A percentile compares a stretch with the other conserved stretches of the same genome.
These are phyloP conservation scores for Bacterosira constricta DNA, from an alignment of 108 stramenopile species.

Conservation along the genomic window DNA sequence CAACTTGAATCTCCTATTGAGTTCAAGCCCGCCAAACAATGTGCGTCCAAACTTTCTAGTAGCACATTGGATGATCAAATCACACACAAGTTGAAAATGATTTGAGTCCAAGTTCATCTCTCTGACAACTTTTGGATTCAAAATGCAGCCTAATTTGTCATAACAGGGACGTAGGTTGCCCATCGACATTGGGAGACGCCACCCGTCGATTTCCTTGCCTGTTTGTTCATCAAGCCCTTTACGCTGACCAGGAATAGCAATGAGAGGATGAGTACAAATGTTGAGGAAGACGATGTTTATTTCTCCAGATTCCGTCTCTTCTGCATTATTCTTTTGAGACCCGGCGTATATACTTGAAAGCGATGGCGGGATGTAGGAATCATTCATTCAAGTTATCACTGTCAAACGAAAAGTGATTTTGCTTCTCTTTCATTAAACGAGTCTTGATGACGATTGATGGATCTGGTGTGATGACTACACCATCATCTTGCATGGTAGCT, in stretches of 20 bases:
- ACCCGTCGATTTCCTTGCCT: constrained; percentile 39
- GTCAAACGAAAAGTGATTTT: background rate
- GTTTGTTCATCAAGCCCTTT: constrained; percentile 32
- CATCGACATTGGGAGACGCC: constrained; percentile 49
- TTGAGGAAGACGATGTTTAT: constrained; percentile 43
- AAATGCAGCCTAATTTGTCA: constrained; percentile 26
- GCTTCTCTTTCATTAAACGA: constrained; percentile 9
- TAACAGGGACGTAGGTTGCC: constrained; percentile 41
- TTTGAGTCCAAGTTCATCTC: constrained; percentile 30
- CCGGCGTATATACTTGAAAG: background rate
- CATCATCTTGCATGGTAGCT: constrained; percentile 1
- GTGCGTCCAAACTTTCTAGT: constrained; percentile 34
- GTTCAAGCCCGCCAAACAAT: constrained; percentile 24
- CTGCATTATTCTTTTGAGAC: background rate
- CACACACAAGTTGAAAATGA: constrained; percentile 36
- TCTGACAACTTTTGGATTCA: constrained; percentile 24
- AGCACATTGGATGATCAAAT: constrained; percentile 39
- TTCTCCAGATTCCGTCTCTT: background rate
- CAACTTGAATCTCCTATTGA: constrained; percentile 41
- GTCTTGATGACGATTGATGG: constrained; percentile 50
- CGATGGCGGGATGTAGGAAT: background rate
- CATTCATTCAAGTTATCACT: background rate
- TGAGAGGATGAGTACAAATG: constrained; percentile 42
- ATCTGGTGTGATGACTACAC: constrained; percentile 40
- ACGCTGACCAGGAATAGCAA: constrained; percentile 28